These are phyloP conservation scores for Colletotrichum sp. DNA, from an alignment of 2,329 filamentous ascomycete species.

Conservation along the genomic window DNA sequence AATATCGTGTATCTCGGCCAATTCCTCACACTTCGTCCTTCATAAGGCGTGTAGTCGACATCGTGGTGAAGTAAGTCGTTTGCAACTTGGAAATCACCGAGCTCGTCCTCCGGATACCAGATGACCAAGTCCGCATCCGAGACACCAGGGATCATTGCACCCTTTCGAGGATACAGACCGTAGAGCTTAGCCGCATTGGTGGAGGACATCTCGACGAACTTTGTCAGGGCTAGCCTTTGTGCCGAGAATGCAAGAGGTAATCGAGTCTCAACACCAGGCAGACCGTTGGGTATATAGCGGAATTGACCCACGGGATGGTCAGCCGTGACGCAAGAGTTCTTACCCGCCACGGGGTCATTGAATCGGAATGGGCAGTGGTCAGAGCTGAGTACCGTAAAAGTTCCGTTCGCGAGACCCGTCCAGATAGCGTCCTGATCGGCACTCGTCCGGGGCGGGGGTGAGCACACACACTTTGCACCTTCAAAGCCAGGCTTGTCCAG, in stretches of 20 bases:
- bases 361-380: background rate
- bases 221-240: background rate
- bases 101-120: background rate
- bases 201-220: slow-evolving; percentile 58
- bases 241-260: slow-evolving; percentile 41
- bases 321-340: slow-evolving; percentile 31
- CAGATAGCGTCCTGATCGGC: slow-evolving; percentile 56
- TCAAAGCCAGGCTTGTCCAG: slow-evolving; percentile 57
- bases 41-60: background rate
- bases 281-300: slow-evolving; percentile 62
- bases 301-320: slow-evolving; percentile 48
- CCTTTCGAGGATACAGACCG: slow-evolving; percentile 56
- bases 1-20: background rate
- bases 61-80: background rate
- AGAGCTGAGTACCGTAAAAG: slow-evolving; percentile 48
- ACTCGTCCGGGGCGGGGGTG: slow-evolving; percentile 52
- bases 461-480: slow-evolving; percentile 59
- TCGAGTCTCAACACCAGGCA: slow-evolving; percentile 62
- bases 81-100: background rate
- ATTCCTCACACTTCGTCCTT: background rate
- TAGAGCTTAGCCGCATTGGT: slow-evolving; percentile 63
- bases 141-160: slow-evolving; percentile 52
- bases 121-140: slow-evolving; percentile 50
- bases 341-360: background rate
- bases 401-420: slow-evolving; percentile 53